Evolutionary conservation across 257 asterid genomes (phyloP), one percentile per base, ranked within the genome.

Genomic region (Lantana camara): DNA sequence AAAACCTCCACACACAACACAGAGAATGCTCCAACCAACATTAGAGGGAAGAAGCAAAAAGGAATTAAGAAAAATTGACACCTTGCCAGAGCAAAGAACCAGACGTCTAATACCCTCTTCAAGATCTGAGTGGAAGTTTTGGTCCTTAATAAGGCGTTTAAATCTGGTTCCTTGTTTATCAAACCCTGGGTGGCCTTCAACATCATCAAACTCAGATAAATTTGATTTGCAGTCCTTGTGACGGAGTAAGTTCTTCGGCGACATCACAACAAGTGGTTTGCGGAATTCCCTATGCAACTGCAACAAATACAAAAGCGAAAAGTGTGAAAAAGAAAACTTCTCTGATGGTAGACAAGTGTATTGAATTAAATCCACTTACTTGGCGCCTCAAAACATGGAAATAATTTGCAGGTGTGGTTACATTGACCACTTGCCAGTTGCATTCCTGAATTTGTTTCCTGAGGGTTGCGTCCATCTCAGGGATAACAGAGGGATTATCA

Each of bases 111-210:
- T 89, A 65, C 96, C 97, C 81, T 87, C 93, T 72, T 87, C 97
- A 54, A 76, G 91, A 71, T 85, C 91, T 9, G 92, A 80, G 80
- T 89, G 96, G 47, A 70, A 70, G 60, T 79, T 92, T 77, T 79
- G 96, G 79, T 92, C 98, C 75, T 89, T 92, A 53, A 92, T 89
- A 12, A 89, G 92, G 38, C 97, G 98, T 77, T 92, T 92, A 77
- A 92, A 92, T 74, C 98, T 80, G 77, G 98, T 92, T 42, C 98
- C 98, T 80, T 89, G 98, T 71, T 92, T 92, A 80, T 89, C 97
- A 65, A 87, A 92, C 60, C 98, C 97, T 37, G 95, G 93, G 72
- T 92, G 98, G n/a, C 98, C 97, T 71, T 82, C 81, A 57, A 86
- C 96, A 66, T 92, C 96, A 66, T 92, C 98, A 68, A 92, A 92